Evolutionary conservation across 2,329 filamentous ascomycete species (phyloP), one percentile per base, ranked within the genome.

Genomic region (Paecilomyces niveus): DNA sequence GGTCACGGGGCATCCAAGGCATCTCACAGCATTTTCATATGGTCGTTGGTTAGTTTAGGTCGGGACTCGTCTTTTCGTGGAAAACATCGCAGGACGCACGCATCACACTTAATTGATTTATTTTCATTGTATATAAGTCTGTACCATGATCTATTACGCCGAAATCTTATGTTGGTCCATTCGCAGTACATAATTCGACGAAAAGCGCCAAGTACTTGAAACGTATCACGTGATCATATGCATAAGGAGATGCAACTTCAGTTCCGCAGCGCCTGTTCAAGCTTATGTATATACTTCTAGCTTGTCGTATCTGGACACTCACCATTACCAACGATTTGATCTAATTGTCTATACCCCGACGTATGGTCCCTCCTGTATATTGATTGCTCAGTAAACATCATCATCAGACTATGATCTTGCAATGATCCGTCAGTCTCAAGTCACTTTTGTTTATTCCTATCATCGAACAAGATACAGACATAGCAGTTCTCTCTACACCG

Each of bases 251-350:
- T 3, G n/a, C 6, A 18, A 18, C 39, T 33, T 15, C 13, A 1
- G 13, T 33, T 15, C 35, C 13, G 3, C 3, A 8, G 15, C n/a
- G 13, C 35, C 18, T n/a, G 8, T 45, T 18, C 13, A 39, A 29
- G 26, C 26, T 18, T n/a, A 7, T 45, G 15, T n/a, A 18, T 45
- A n/a, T 6, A 45, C 15, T 45, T 18, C n/a, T 45, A 15, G 32
- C n/a, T 45, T 45, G 8, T n/a, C n/a, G 7, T 45, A 9, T 5
- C n/a, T 45, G 6, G 39, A 45, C n/a, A 62, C 53, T 61, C 63
- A 57, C 18, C 29, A 10, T 6, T 29, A 7, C 26, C 26, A 29
- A 29, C 26, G 26, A 29, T 29, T 29, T 29, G 26, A 29, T 29
- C 26, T 29, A 29, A 29, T 29, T 29, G 7, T 29, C 26, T 29